Conservation (phyloP, 495 filamentous ascomycete genomes). For the Aspergillus affinis region DNA sequence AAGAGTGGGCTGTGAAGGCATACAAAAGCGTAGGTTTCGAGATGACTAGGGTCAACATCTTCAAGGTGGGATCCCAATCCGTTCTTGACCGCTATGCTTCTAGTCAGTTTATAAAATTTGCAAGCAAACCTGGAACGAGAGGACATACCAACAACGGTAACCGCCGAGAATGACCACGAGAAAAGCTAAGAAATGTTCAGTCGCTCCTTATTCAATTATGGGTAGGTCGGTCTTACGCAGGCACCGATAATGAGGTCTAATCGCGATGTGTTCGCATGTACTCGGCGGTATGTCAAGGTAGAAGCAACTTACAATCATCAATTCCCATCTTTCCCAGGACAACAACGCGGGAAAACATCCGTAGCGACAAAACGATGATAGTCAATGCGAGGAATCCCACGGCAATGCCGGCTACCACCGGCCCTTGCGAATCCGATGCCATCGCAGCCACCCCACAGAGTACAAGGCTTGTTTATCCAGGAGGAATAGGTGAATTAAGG, state of each 20-base stretch:
- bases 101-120: constrained; percentile 8
- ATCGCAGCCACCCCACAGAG: background rate
- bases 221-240: constrained; percentile 26
- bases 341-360: constrained; percentile 37
- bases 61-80: constrained; percentile 34
- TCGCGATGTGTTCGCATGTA: background rate
- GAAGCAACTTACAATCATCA: constrained; percentile 36
- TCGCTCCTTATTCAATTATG: background rate
- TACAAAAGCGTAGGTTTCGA: constrained; percentile 36
- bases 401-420: constrained; percentile 30
- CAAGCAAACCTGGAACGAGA: background rate
- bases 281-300: background rate
- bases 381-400: constrained; percentile 36
- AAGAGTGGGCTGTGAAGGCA: background rate
- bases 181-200: constrained; percentile 22
- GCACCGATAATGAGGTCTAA: constrained; percentile 38
- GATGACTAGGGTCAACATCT: constrained; percentile 20
- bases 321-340: constrained; percentile 34
- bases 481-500: background rate
- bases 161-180: constrained; percentile 39
- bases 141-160: constrained; percentile 33
- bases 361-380: constrained; percentile 33
- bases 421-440: constrained; percentile 29
- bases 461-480: background rate
- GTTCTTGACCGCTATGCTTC: constrained; percentile 29